Percentiles rank a stretch among this genome's conserved stretches.
phyloP scores from a whole-genome alignment of 176 grass and related monocot species.

The Secale cereale region DNA sequence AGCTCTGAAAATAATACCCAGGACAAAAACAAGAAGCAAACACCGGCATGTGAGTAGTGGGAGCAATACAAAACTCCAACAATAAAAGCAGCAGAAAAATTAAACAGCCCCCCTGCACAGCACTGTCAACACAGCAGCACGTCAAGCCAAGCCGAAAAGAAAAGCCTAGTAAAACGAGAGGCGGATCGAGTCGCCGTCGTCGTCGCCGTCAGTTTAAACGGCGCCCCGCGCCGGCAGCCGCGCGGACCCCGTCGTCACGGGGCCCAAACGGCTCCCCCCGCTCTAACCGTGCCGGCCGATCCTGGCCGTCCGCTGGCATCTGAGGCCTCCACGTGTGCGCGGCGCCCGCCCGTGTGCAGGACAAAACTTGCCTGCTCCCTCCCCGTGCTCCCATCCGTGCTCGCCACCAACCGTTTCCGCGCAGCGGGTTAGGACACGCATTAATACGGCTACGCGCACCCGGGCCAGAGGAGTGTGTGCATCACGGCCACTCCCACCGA shows the following conservation, averaged over 20 bases:
- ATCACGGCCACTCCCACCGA: slow-evolving; percentile 20
- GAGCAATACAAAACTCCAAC: neutral
- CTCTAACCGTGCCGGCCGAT: neutral
- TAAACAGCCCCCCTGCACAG: neutral
- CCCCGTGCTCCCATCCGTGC: too few species aligned
- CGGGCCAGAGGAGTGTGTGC: neutral
- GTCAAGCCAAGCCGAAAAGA: too few species aligned
- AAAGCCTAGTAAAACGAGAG: too few species aligned
- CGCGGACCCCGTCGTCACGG: neutral
- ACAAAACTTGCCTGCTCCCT: too few species aligned
- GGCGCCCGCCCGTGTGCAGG: neutral
- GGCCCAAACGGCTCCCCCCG: neutral
- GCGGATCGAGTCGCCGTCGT: neutral
- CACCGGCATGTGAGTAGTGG: neutral
- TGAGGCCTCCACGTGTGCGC: too few species aligned
- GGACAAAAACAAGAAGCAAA: neutral
- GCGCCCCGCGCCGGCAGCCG: neutral
- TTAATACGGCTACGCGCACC: slow-evolving; percentile 27
- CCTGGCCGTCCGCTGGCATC: neutral
- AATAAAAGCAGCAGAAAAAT: neutral
- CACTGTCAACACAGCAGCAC: too few species aligned
- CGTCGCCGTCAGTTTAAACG: neutral
- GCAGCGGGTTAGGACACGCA: neutral
- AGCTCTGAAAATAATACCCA: neutral
- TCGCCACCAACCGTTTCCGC: neutral